phyloP scores from a whole-genome alignment of 768 basidiomycete species.

The Mycena albidolilacea region DNA sequence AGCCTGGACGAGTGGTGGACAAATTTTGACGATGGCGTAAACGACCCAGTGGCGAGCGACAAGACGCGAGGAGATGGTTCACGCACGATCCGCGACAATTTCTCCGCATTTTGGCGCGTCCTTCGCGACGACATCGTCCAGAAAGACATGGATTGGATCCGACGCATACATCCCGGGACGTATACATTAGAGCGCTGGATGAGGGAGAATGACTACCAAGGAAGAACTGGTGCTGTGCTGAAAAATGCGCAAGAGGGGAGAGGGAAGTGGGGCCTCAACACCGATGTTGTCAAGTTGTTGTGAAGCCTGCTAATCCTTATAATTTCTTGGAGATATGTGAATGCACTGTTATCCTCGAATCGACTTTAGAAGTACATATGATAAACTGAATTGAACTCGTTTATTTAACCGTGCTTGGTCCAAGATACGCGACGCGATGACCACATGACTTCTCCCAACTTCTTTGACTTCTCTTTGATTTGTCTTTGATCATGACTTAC shows the following conservation, averaged over 20 bases:
- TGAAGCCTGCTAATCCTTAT: not conserved
- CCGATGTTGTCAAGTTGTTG: conserved; percentile 1
- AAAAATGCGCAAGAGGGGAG: conserved; percentile 18
- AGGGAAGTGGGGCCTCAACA: conserved; percentile 15
- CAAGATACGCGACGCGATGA: too few relatives aligned
- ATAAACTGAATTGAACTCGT: too few relatives aligned
- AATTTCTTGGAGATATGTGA: not conserved
- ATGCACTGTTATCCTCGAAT: too few relatives aligned
- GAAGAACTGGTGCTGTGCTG: not conserved
- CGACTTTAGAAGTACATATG: too few relatives aligned
- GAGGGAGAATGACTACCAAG: conserved; percentile 36
- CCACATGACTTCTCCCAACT: too few relatives aligned
- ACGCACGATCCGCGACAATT: conserved; percentile 24
- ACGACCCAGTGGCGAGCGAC: conserved; percentile 23
- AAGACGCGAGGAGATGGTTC: conserved; percentile 24
- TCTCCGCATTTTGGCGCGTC: conserved; percentile 49
- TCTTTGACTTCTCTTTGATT: too few relatives aligned
- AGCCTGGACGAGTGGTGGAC: conserved; percentile 33
- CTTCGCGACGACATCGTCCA: conserved; percentile 50
- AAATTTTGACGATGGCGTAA: conserved; percentile 34
- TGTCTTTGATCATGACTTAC: too few relatives aligned
- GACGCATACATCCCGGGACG: conserved; percentile 46
- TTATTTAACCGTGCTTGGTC: too few relatives aligned
- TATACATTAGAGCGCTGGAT: conserved; percentile 53
- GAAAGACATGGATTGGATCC: conserved; percentile 53